Percentiles rank a stretch among this genome's conserved stretches.
Conservation (phyloP, 2,329 filamentous ascomycete species). For the Penicillium corylophilum region DNA sequence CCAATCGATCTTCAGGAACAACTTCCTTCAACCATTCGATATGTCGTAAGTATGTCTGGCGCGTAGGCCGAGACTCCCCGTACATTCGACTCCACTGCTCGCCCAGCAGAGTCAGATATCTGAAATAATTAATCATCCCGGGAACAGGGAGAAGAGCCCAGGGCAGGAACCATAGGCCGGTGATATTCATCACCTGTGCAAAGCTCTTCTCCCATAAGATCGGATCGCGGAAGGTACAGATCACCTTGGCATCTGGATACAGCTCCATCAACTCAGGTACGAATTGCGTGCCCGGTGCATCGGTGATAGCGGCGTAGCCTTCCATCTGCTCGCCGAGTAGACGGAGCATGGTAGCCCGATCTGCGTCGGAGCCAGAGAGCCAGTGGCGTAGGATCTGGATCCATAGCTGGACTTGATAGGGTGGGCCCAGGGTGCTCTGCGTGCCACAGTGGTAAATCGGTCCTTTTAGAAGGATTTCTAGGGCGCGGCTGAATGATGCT, state of each 20-base stretch:
- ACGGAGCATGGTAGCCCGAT: constrained; percentile 7
- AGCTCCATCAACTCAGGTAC: constrained; percentile 49
- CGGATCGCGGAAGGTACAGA: constrained; percentile 38
- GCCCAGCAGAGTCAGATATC: constrained; percentile 14
- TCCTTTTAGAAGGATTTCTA: constrained; percentile 49
- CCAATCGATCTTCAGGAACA: constrained; percentile 32
- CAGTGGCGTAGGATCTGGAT: constrained; percentile 19
- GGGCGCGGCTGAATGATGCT: constrained; percentile 50
- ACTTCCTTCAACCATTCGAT: constrained; percentile 26
- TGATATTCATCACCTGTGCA: constrained; percentile 14
- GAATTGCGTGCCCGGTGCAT: constrained; percentile 45
- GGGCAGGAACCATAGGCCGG: constrained; percentile 19
- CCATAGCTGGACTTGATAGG: constrained; percentile 25
- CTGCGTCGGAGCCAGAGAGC: constrained; percentile 3
- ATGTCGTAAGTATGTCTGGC: constrained; percentile 21
- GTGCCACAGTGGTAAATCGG: constrained; percentile 54
- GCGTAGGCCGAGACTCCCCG: constrained; percentile 4
- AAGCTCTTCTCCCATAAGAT: constrained; percentile 25
- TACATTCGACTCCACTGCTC: constrained; percentile 25
- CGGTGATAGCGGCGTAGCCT: constrained; percentile 51
- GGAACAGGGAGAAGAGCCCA: constrained; percentile 24
- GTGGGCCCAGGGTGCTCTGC: constrained; percentile 27
- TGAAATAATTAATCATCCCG: constrained; percentile 25
- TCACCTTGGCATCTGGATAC: constrained; percentile 52
- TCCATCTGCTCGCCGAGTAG: constrained; percentile 21